These are phyloP conservation scores for Clarireedia homoeocarpa DNA, from an alignment of 2,329 filamentous ascomycete genomes.

Conservation along the genomic window DNA sequence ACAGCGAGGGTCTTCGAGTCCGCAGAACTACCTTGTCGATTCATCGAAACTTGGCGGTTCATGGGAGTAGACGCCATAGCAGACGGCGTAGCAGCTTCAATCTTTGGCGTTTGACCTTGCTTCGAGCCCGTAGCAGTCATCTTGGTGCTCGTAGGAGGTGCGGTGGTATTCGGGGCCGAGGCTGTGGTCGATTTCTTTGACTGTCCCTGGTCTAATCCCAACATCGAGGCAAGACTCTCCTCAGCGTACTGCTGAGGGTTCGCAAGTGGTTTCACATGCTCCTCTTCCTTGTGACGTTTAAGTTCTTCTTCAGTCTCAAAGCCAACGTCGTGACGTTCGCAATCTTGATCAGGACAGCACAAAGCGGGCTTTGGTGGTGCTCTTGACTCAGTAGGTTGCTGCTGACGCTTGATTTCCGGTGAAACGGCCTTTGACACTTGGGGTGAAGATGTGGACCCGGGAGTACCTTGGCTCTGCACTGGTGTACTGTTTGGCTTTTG, in stretches of 20 bases:
- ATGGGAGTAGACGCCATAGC: constrained; percentile 37
- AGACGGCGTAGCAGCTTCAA: constrained; percentile 26
- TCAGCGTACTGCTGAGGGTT: constrained; percentile 46
- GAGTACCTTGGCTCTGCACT: constrained; percentile 30
- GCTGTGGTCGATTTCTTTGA: constrained; percentile 13
- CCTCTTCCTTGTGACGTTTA: constrained; percentile 47
- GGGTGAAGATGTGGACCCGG: constrained; percentile 25
- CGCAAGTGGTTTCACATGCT: constrained; percentile 48
- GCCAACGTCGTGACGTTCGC: constrained; percentile 41
- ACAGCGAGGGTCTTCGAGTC: constrained; percentile 32
- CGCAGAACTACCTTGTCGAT: constrained; percentile 39
- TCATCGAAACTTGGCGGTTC: constrained; percentile 41
- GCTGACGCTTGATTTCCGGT: constrained; percentile 22
- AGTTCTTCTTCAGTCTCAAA: constrained; percentile 49
- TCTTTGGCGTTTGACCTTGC: constrained; percentile 38
- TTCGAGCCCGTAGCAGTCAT: constrained; percentile 21
- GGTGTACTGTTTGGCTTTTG: constrained; percentile 39
- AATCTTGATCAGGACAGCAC: constrained; percentile 45
- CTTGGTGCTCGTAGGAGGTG: constrained; percentile 31
- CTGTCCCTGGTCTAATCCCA: constrained; percentile 47
- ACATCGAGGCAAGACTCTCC: constrained; percentile 40
- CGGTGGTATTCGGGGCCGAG: constrained; percentile 16
- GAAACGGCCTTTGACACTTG: constrained; percentile 23
- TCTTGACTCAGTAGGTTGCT: constrained; percentile 17
- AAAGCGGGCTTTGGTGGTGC: constrained; percentile 20